Base-by-base conservation (phyloP, 352 stramenopile genomes). In the Globisporangium mamillatum region DNA sequence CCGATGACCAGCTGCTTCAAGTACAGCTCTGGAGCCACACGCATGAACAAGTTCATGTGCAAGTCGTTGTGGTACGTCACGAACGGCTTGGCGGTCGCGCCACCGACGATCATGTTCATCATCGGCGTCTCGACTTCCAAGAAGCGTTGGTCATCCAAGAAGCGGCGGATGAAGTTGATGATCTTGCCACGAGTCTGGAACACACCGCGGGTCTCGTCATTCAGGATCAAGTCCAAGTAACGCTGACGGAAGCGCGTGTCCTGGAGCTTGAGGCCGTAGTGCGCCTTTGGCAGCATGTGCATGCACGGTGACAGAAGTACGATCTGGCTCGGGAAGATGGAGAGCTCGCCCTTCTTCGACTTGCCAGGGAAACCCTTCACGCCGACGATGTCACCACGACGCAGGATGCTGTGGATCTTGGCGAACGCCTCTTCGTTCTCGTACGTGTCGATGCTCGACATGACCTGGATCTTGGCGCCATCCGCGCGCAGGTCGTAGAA, bases 61-160 rank as follows among this genome's bases (percentile, higher is more conserved):
- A 99, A 85, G 24, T 93, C 89, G 75, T 99, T 98, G 78, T 98
- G 94, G 80, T 98, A 98, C 36, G 97, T 99, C 75, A 98, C 93
- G 72, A 99, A 99, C 6, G 97, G 97, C 75, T 98, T 98, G 25
- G 97, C 97, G 66, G 97, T 97, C 7, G 97, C 97, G 29, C 97
- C 97, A 55, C 97, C 97, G 41, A 93, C 89, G 66, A 97, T 93
- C 71, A 92, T 93, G 76, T 98, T 97, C 80, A 99, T 90, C 68
- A 99, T 97, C 2, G 97, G 97, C 60, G 97, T 99, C 79, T 99
- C 97, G 59, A 99, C 98, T 80, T 99, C 98, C 44, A 99, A 75
- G 73, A 99, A 99, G 44, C 94, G 79, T 54, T 84, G 83, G 6
- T 91, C 77, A 74, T 99, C 94, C n/a, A 99, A 75, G 54, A 97